phyloP scores from a whole-genome alignment of 768 basidiomycete genomes.

The Trametes elegans region DNA sequence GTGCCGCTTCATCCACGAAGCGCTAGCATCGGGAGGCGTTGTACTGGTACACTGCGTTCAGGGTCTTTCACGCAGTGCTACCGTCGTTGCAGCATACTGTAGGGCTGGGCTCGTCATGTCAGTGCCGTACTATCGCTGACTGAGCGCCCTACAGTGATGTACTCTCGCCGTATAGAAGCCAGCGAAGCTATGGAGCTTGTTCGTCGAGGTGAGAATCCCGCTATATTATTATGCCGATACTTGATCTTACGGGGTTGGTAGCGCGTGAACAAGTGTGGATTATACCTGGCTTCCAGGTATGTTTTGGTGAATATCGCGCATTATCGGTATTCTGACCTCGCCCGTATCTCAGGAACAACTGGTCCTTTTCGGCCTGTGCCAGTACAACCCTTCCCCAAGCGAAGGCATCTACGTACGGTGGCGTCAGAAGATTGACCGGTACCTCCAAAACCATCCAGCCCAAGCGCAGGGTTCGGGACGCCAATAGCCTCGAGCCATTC shows the following conservation, averaged over 20 bases:
- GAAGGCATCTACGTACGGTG: constrained; percentile 69
- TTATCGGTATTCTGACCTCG: not conserved
- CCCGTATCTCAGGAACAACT: constrained; percentile 53
- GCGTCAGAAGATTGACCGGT: constrained; percentile 54
- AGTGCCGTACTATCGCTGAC: not conserved
- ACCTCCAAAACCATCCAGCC: constrained; percentile 33
- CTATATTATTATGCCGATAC: not conserved
- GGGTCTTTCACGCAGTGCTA: constrained; percentile 69
- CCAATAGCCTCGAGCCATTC: not conserved
- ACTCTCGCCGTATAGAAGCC: constrained; percentile 50
- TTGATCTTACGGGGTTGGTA: constrained; percentile 27
- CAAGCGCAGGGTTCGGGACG: constrained; percentile 12
- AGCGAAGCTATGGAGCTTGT: constrained; percentile 61
- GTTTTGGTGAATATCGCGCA: not conserved
- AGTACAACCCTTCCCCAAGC: constrained; percentile 56
- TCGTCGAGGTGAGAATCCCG: too few species aligned
- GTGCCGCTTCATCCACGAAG: constrained; percentile 61
- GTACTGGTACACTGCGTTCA: constrained; percentile 74
- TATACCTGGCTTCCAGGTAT: constrained; percentile 65
- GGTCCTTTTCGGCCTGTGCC: constrained; percentile 70
- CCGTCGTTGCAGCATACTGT: constrained; percentile 79
- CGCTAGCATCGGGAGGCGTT: constrained; percentile 48
- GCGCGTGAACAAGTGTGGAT: constrained; percentile 79
- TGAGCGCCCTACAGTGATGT: constrained; percentile 54
- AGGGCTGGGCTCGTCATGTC: constrained; percentile 28